Base-by-base conservation (phyloP, 2,329 filamentous ascomycete genomes). In the Sclerotinia glacialis region DNA sequence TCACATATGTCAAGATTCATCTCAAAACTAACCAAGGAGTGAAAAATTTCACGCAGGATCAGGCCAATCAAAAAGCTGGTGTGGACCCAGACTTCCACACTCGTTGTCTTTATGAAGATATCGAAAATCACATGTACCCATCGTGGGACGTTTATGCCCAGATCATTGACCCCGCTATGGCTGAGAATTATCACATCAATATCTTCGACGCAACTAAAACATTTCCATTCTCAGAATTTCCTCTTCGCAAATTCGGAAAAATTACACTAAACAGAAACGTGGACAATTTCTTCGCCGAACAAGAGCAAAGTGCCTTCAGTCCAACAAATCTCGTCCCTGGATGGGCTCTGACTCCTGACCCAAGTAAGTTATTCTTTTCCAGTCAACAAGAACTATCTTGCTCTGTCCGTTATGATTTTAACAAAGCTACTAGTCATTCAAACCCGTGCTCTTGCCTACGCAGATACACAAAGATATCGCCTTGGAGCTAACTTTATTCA, bases 261-360 rank as follows among this genome's bases (percentile, higher is more conserved):
- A 76, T 84, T 68, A 79, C 77, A 0, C 71, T 84, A 8, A 82
- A 83, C 71, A 76, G 78, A 64, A 84, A 84, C 77, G 78, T 81
- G 1, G 74, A 81, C 72, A 86, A 86, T 75, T 86, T 86, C 75
- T 86, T 86, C 68, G 82, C 83, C 63, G 85, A 89, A 71, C 87
- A 90, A 62, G 88, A 91, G 79, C 88, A 90, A 74, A 81, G 84
- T 21, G 85, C 86, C 1, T 90, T 89, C 81, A 86, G 83, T 71
- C 88, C 88, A 34, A 81, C 86, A 1, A 86, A 89, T 74, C 78
- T 89, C 76, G 81, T 85, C 1, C 87, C 87, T 2, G 87, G 88
- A 0, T 55, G 44, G 44, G 46, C 59, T 50, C 6, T 37, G 0
- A 50, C 46, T 26, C 46, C 46, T 18, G 59, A 62, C 21, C 59